phyloP scores from a whole-genome alignment of 2,329 filamentous ascomycete species.

The Sclerotinia trifoliorum region DNA sequence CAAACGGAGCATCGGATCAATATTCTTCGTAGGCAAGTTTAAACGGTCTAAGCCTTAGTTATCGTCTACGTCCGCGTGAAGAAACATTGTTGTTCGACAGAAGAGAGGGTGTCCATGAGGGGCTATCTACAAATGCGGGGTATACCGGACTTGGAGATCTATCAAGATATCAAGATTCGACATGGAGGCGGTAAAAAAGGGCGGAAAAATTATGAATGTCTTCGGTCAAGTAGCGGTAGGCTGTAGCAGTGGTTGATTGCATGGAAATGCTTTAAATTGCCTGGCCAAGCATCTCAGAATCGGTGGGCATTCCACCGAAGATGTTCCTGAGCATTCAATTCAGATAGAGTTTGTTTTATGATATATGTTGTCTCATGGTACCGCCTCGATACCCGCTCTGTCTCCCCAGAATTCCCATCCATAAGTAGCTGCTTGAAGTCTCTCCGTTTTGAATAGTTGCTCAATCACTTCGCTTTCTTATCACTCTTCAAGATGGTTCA shows the following conservation, averaged over 20 bases:
- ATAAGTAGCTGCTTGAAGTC: neutral
- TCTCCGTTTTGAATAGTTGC: neutral
- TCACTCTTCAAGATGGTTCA: neutral
- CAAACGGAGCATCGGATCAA: neutral
- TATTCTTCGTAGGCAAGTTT: no score
- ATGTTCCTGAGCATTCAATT: neutral
- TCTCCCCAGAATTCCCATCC: no score
- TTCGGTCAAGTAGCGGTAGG: neutral
- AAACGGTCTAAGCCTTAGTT: neutral
- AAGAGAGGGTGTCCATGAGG: neutral
- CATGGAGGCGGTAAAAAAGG: neutral
- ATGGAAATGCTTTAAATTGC: no score
- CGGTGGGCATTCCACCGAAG: neutral
- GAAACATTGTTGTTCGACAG: neutral
- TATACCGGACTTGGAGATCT: neutral
- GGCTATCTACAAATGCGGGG: neutral
- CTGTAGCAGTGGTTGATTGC: no score
- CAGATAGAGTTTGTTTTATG: neutral
- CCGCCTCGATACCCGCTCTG: neutral
- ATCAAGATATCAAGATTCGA: no score
- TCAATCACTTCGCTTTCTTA: neutral
- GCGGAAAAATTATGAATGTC: conserved; percentile 2
- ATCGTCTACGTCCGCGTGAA: neutral
- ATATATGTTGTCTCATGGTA: neutral
- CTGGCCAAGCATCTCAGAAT: no score